Evolutionary conservation across 139 green algal genomes (phyloP).

Genomic region (Chlamydomonas eustigma): DNA sequence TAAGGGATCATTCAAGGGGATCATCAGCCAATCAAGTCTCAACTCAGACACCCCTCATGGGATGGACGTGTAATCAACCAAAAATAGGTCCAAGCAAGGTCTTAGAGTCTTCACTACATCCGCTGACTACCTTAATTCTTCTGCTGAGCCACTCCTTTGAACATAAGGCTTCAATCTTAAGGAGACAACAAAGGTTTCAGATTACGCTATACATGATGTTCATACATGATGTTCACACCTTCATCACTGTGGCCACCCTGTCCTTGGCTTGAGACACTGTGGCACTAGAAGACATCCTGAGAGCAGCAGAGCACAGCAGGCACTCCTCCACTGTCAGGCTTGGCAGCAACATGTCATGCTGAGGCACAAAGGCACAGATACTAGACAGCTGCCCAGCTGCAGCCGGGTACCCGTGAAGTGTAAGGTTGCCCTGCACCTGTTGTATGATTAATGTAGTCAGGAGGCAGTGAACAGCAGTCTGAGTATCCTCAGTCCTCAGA

Average conservation of each 20-base stretch:
- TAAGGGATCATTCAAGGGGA: no score
- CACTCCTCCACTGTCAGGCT: slow-evolving; percentile 70
- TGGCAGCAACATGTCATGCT: slow-evolving; percentile 62
- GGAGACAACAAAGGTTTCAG: background rate
- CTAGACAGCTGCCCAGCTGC: slow-evolving; percentile 15
- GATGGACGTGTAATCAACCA: no score
- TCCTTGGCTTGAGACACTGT: background rate
- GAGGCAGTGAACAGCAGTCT: no score
- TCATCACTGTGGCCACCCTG: background rate
- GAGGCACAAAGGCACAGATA: slow-evolving; percentile 64
- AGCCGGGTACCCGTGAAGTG: background rate
- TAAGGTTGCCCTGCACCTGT: background rate
- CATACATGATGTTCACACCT: background rate
- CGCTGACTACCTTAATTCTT: no score
- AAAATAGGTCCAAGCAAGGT: no score
- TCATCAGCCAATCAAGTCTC: no score
- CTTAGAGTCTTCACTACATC: no score
- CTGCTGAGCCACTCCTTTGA: no score
- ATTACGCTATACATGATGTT: no score
- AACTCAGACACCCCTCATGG: no score
- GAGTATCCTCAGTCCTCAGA: no score
- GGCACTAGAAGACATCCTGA: slow-evolving; percentile 14
- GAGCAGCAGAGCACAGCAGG: slow-evolving; percentile 24
- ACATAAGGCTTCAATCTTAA: slow-evolving; percentile 15
- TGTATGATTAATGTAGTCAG: no score